Conservation (phyloP, 345 rosid genomes). For the Dipteronia sinensis region DNA sequence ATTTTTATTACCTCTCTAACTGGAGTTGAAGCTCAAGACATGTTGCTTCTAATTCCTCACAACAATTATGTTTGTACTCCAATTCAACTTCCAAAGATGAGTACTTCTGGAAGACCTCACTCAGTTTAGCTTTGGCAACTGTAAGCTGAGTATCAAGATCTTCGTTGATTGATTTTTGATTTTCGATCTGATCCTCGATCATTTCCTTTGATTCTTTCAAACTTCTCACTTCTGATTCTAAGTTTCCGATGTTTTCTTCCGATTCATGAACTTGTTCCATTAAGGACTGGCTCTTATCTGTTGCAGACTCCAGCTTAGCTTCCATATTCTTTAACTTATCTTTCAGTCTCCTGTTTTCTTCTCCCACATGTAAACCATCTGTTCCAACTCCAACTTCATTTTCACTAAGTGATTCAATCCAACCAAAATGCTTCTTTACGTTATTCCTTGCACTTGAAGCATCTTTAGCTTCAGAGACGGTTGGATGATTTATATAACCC, state of each 20-base stretch:
- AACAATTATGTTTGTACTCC: slow-evolving; percentile 74
- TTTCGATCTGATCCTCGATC: slow-evolving; percentile 69
- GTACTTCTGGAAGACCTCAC: slow-evolving; percentile 67
- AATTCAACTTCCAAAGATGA: slow-evolving; percentile 82
- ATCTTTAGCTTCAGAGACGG: slow-evolving; percentile 30
- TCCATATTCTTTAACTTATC: slow-evolving; percentile 47
- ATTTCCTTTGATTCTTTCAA: slow-evolving; percentile 53
- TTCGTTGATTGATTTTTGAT: slow-evolving; percentile 68
- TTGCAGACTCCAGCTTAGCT: slow-evolving; percentile 37
- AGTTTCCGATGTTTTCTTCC: slow-evolving; percentile 42
- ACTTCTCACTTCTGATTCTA: slow-evolving; percentile 50
- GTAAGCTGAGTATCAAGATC: slow-evolving; percentile 87
- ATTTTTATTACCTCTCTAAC: slow-evolving; percentile 71
- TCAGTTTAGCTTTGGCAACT: slow-evolving; percentile 62
- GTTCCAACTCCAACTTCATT: slow-evolving; percentile 25
- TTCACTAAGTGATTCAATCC: slow-evolving; percentile 28
- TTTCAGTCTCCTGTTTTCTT: slow-evolving; percentile 44
- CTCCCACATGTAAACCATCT: slow-evolving; percentile 20
- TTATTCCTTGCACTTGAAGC: slow-evolving; percentile 55
- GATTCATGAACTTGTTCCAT: slow-evolving; percentile 43
- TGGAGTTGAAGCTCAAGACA: slow-evolving; percentile 95
- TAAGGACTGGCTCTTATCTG: slow-evolving; percentile 39
- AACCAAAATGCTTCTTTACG: slow-evolving; percentile 62
- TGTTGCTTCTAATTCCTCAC: slow-evolving; percentile 85
- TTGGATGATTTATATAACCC: slow-evolving; percentile 50